Evolutionary conservation across 2,329 filamentous ascomycete genomes (phyloP).

Genomic region (Cladosporium sp.): DNA sequence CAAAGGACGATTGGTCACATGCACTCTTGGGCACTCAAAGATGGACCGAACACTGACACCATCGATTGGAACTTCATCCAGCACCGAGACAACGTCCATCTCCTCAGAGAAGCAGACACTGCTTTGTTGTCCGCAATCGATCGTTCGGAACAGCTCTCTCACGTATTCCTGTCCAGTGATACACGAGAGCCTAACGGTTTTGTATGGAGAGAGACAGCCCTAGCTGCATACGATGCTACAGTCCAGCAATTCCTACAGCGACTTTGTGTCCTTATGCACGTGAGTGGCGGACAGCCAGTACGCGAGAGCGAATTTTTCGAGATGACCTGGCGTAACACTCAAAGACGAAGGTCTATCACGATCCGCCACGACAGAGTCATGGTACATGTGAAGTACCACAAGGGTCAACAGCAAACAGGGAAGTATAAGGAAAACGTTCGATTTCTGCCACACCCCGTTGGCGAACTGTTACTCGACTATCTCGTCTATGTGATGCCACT

Average conservation of each 20-base stretch:
- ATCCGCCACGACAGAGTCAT: constrained; percentile 14
- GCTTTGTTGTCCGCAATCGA: neutral
- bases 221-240: constrained; percentile 12
- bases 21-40: constrained; percentile 6
- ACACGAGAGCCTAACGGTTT: neutral
- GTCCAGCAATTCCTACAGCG: constrained; percentile 14
- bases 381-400: constrained; percentile 13
- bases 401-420: constrained; percentile 14
- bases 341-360: constrained; percentile 9
- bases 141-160: neutral
- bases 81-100: constrained; percentile 8
- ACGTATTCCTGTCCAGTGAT: neutral
- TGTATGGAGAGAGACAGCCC: constrained; percentile 2
- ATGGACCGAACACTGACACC: constrained; percentile 12
- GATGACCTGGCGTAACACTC: constrained; percentile 13
- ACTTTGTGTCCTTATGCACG: constrained; percentile 8
- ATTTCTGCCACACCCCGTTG: constrained; percentile 13
- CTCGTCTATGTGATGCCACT: constrained; percentile 15
- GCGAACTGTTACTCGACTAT: constrained; percentile 16
- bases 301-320: constrained; percentile 14
- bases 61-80: constrained; percentile 13
- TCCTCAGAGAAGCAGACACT: neutral
- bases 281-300: constrained; percentile 12
- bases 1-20: constrained; percentile 4
- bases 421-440: constrained; percentile 16